Evolutionary conservation across 371 early-diverging fungal genomes (phyloP), one percentile per base, ranked within the genome.

Genomic region (Rhizomucor miehei): DNA sequence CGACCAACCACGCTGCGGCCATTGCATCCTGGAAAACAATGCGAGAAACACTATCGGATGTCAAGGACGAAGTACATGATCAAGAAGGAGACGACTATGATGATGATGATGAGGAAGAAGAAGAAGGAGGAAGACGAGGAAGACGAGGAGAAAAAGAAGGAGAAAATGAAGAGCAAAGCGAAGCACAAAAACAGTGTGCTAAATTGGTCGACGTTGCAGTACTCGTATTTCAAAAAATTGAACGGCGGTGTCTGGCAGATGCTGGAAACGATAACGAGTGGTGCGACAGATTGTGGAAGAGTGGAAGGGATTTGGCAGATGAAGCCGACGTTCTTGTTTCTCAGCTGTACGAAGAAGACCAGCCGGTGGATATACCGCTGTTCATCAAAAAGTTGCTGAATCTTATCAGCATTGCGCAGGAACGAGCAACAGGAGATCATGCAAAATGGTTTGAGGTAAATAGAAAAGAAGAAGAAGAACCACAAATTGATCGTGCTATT

Each of bases 281-380:
- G 65, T 44, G 67, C 23, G 77, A 76, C 51, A 43, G 52, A 14
- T 16, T 73, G 0, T 61, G 44, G 44, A 44, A 39, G 5, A 21
- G 44, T 3, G 70, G 60, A 1, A 45, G 49, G n/a, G 44, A 34
- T 1, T 45, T 76, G n/a, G 63, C 60, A 10, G 73, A 76, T 34
- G 71, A 70, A 46, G 63, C 69, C 8, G 77, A 76, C 49, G 57
- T 70, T 1, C 47, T 76, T 34, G 69, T 73, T 9, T 76, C 77
- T 12, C 66, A 68, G 25, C 59, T 69, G 3, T 76, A 76, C 61
- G 77, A 76, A 23, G 72, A 71, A 43, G 71, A 70, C 8, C 29
- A 29, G 29, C 29, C 29, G 29, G 29, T 29, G 29, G 29, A 29
- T 29, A 29, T 29, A 37, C 64, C 57, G 0, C 47, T 50, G 9